Conservation (phyloP, 2,329 filamentous ascomycete species). For the Pseudogymnoascus sp. region DNA sequence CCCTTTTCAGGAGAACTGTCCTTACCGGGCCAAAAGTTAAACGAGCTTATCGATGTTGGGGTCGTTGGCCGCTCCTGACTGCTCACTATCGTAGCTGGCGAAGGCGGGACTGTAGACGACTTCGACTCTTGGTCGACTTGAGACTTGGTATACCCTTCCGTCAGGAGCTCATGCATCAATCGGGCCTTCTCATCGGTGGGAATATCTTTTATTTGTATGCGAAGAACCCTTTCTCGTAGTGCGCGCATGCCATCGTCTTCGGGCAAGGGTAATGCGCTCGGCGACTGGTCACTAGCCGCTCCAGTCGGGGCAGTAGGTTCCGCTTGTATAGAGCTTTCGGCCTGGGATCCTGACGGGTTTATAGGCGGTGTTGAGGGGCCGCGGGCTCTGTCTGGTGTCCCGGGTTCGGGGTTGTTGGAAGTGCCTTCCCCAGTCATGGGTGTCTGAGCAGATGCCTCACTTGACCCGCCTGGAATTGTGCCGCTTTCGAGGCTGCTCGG, state of each 20-base stretch:
- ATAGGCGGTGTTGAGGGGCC: neutral
- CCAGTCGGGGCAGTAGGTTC: neutral
- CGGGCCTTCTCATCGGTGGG: conserved; percentile 58
- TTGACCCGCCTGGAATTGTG: neutral
- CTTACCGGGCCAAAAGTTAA: conserved; percentile 46
- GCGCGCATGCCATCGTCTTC: conserved; percentile 72
- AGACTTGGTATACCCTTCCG: conserved; percentile 55
- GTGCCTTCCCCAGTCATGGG: neutral
- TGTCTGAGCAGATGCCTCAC: neutral
- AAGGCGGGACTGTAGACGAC: conserved; percentile 19
- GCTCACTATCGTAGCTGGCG: conserved; percentile 26
- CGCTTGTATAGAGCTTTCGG: neutral
- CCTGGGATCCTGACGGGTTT: neutral
- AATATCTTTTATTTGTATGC: conserved; percentile 56
- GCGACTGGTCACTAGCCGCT: conserved; percentile 13
- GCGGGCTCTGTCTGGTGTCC: neutral
- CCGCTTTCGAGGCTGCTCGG: neutral
- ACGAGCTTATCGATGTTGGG: conserved; percentile 42
- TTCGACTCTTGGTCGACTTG: conserved; percentile 28
- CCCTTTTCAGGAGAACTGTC: conserved; percentile 16
- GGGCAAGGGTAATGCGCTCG: conserved; percentile 40
- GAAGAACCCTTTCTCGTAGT: conserved; percentile 59
- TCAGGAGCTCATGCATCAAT: conserved; percentile 63
- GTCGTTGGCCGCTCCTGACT: conserved; percentile 36
- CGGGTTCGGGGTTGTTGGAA: neutral